Conservation (phyloP, 805 yeast species). For the Teunomyces funiuensis region DNA sequence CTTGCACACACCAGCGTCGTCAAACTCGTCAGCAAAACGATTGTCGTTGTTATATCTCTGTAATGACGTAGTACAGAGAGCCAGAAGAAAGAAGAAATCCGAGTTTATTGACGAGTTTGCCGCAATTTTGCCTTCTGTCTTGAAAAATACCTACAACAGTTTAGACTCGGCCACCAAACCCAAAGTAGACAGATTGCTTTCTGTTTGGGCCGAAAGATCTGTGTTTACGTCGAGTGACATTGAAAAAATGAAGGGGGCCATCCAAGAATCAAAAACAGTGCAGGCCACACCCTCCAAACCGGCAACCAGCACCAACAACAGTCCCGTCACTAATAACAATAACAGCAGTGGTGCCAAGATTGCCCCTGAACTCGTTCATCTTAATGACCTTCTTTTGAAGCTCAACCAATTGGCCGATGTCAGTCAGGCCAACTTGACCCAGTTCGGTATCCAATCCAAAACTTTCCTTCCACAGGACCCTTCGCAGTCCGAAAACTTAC, state of each 20-base stretch:
- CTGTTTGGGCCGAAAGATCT: constrained; percentile 57
- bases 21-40: constrained; percentile 31
- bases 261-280: constrained; percentile 16
- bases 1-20: constrained; percentile 11
- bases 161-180: constrained; percentile 41
- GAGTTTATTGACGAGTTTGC: constrained; percentile 63
- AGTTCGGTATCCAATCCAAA: constrained; percentile 38
- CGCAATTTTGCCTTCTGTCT: constrained; percentile 42
- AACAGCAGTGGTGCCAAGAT: no score
- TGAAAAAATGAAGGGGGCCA: constrained; percentile 23
- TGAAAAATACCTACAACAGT: constrained; percentile 29
- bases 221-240: constrained; percentile 40
- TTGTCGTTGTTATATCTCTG: constrained; percentile 67
- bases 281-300: not conserved
- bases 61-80: constrained; percentile 81
- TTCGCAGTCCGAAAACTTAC: constrained; percentile 34
- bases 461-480: constrained; percentile 37
- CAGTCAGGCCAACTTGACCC: constrained; percentile 38
- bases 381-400: constrained; percentile 31
- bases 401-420: constrained; percentile 25
- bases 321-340: no score
- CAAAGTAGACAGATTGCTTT: constrained; percentile 50
- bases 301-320: not conserved
- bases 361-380: constrained; percentile 31
- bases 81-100: constrained; percentile 58